Percentiles rank a stretch among this genome's conserved stretches.
Evolutionary conservation across 1,284 basidiomycete genomes (phyloP).

Genomic region (Termitomyces sp.): DNA sequence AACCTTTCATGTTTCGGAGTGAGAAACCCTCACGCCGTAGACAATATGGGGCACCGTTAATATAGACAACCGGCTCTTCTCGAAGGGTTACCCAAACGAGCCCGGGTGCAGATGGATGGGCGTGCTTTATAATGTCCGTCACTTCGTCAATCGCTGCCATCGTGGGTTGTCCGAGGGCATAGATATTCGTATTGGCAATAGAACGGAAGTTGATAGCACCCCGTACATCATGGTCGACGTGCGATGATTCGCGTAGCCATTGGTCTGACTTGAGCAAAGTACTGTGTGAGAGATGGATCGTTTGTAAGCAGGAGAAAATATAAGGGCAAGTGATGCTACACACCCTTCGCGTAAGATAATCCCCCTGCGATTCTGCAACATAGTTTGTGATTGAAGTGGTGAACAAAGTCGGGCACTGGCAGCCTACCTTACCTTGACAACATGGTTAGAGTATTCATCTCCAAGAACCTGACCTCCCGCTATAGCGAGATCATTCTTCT

Average conservation of each 20-base stretch:
- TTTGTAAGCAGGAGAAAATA: slow-evolving; percentile 3
- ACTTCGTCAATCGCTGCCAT: slow-evolving; percentile 87
- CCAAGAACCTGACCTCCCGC: slow-evolving; percentile 84
- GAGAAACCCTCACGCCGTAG: slow-evolving; percentile 76
- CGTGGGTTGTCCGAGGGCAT: slow-evolving; percentile 90
- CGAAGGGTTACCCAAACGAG: slow-evolving; percentile 92
- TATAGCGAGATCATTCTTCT: slow-evolving; percentile 72
- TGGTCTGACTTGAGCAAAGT: slow-evolving; percentile 89
- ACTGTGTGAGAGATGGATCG: slow-evolving; percentile 34
- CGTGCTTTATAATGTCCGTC: slow-evolving; percentile 60
- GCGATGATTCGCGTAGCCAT: slow-evolving; percentile 74
- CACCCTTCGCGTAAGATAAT: slow-evolving; percentile 88
- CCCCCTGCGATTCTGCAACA: slow-evolving; percentile 75
- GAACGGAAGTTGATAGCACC: slow-evolving; percentile 95
- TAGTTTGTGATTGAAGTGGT: neutral
- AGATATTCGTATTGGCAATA: slow-evolving; percentile 80
- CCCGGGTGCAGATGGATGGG: slow-evolving; percentile 56
- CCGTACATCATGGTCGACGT: slow-evolving; percentile 66
- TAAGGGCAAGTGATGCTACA: slow-evolving; percentile 20
- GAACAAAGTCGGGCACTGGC: slow-evolving; percentile 11
- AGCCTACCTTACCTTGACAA: slow-evolving; percentile 73
- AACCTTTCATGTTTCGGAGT: slow-evolving; percentile 83
- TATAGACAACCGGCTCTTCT: slow-evolving; percentile 92
- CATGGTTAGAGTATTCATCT: slow-evolving; percentile 91
- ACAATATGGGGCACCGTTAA: slow-evolving; percentile 85